Base-by-base conservation (phyloP, 495 filamentous ascomycete species). In the Daldinia decipiens region DNA sequence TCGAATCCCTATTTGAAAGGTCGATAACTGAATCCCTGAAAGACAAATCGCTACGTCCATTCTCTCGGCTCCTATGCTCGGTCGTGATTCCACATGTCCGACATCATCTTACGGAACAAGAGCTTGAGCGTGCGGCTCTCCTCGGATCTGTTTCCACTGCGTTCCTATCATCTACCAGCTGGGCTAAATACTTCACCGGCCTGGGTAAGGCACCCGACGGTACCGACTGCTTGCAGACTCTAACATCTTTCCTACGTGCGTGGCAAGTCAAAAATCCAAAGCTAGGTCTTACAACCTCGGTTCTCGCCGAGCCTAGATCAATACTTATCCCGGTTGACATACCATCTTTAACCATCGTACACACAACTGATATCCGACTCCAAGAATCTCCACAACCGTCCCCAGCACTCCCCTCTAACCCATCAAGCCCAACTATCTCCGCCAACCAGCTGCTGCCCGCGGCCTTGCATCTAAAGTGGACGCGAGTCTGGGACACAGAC, bases 271-370 rank as follows among this genome's bases (percentile, higher is more conserved):
- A 59, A 47, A 67, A 85, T 54, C 70, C 81, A 29, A 73, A 69
- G 5, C 58, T 87, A 6, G 38, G 57, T 5, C 55, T 87, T 2
- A 52, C 76, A 31, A 40, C 63, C 36, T 34, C 66, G 9, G 61
- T 59, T 17, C 45, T 61, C 11, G 58, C 51, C 21, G 71, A 78
- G 58, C 58, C 65, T 12, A 81, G 80, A 15, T 83, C 85, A 11
- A 88, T 93, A 60, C 79, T 87, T 5, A 91, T 93, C 62, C 87
- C 91, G 0, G 93, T 98, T 19, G 92, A 97, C 50, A 87, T 98
- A n/a, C 96, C 95, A 0, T 86, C 91, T 6, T 84, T 97, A 26
- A 88, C 91, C 60, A 87, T 98, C 27, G 89, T 98, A 2, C 91
- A 95, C 79, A 96, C 91, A 1, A 92, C 90, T 17, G 89, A 94